Evolutionary conservation across 352 stramenopile genomes (phyloP).

Genomic region (Globisporangium nagaii): DNA sequence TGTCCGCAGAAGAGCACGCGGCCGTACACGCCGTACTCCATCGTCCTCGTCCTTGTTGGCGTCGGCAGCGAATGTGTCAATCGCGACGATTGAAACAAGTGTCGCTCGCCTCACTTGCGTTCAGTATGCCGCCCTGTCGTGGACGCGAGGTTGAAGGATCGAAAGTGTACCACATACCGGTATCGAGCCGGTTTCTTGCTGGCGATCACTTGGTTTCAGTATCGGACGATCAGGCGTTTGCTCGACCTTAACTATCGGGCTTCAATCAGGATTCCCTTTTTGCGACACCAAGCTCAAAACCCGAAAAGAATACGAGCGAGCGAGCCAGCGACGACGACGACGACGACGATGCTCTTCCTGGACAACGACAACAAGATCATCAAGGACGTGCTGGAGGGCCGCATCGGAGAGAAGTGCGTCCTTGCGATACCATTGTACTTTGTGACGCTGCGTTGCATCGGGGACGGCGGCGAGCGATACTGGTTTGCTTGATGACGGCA

Average conservation of each 20-base stretch:
- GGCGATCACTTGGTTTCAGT: no score
- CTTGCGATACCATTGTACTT: no score
- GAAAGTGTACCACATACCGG: no score
- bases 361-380: conserved; percentile 88
- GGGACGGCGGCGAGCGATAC: no score
- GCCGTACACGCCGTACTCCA: conserved; percentile 71
- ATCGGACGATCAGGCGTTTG: no score
- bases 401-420: conserved; percentile 65
- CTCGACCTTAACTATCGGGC: no score
- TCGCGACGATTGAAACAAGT: no score
- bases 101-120: conserved; percentile 2
- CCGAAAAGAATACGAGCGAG: conserved; percentile 21
- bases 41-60: not conserved
- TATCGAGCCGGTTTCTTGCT: no score
- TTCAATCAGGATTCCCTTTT: conserved; percentile 15
- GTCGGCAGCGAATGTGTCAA: not conserved
- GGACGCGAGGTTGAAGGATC: no score
- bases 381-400: conserved; percentile 73
- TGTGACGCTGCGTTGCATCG: no score
- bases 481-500: not conserved
- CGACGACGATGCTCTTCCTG: conserved; percentile 64
- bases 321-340: not conserved
- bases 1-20: conserved; percentile 72
- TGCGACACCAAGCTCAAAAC: no score
- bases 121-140: not conserved